Percentiles rank a stretch among this genome's conserved stretches.
Evolutionary conservation across 495 filamentous ascomycete genomes (phyloP).

Genomic region (Aspergillus nanangensis): DNA sequence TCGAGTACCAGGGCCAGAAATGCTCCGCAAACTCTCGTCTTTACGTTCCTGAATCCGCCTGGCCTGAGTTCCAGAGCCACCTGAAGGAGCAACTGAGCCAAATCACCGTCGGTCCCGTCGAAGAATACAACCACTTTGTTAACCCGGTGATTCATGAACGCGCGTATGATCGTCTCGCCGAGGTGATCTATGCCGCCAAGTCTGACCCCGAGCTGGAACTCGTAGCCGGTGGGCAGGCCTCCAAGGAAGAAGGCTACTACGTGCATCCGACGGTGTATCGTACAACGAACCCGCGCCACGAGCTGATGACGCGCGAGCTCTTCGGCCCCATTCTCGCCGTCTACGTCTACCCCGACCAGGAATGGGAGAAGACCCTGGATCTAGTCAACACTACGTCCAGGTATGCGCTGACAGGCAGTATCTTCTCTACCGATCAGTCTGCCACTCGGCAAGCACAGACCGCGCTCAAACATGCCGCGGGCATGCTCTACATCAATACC

Average conservation of each 20-base stretch:
- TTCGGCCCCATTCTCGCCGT: conserved; percentile 69
- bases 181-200: conserved; percentile 61
- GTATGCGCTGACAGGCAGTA: conserved; percentile 69
- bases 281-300: conserved; percentile 55
- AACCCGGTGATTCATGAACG: conserved; percentile 72
- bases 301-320: conserved; percentile 64
- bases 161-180: conserved; percentile 62
- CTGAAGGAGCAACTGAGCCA: conserved; percentile 35
- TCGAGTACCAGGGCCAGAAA: conserved; percentile 87
- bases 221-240: conserved; percentile 64
- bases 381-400: conserved; percentile 55
- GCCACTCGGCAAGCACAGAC: conserved; percentile 65
- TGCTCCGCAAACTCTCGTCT: conserved; percentile 75
- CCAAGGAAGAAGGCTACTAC: conserved; percentile 61
- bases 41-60: conserved; percentile 65
- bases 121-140: conserved; percentile 61
- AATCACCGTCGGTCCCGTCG: conserved; percentile 48
- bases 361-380: conserved; percentile 48
- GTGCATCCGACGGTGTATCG: conserved; percentile 68
- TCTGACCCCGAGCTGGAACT: conserved; percentile 57
- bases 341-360: conserved; percentile 67
- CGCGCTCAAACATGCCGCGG: conserved; percentile 66
- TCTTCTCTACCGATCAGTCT: conserved; percentile 66
- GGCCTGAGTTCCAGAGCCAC: conserved; percentile 53
- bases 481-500: conserved; percentile 76